A percentile compares a stretch with the other conserved stretches of the same genome.
Evolutionary conservation across 192 early-diverging fungal genomes (phyloP).

Genomic region (Gryganskiella cystojenkinii): DNA sequence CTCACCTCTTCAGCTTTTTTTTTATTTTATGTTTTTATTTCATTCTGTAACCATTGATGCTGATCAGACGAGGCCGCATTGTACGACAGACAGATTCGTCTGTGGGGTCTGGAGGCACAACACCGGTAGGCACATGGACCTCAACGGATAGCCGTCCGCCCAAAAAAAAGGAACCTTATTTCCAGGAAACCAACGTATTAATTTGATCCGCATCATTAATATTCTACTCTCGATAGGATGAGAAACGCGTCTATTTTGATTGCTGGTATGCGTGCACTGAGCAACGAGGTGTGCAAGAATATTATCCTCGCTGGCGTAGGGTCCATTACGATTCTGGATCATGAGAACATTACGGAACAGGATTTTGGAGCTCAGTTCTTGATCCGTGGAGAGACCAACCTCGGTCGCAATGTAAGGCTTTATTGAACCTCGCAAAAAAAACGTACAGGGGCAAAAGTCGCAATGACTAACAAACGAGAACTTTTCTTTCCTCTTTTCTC

Average conservation of each 20-base stretch:
- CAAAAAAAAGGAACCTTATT: neutral
- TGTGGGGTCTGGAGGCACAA: conserved; percentile 97
- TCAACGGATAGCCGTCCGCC: neutral
- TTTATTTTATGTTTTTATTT: neutral
- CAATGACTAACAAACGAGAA: conserved; percentile 13
- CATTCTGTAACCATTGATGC: neutral
- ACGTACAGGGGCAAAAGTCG: too few relatives aligned
- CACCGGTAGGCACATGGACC: too few relatives aligned
- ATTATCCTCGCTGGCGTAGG: conserved; percentile 91
- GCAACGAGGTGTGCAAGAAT: conserved; percentile 93
- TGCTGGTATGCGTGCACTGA: conserved; percentile 75
- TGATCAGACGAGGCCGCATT: conserved; percentile 85
- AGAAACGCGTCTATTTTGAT: conserved; percentile 81
- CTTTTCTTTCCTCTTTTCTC: conserved; percentile 2
- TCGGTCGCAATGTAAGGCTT: conserved; percentile 77
- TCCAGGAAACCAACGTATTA: neutral
- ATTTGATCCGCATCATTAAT: conserved; percentile 8
- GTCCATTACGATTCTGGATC: conserved; percentile 76
- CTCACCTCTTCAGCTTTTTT: neutral
- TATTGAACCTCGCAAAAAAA: too few relatives aligned
- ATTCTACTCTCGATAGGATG: conserved; percentile 70
- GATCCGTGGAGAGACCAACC: conserved; percentile 61
- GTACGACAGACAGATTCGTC: conserved; percentile 97
- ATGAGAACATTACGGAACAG: conserved; percentile 58
- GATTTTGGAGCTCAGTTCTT: conserved; percentile 88